Base-by-base conservation (phyloP, 257 asterid species). In the Schizonepeta tenuifolia region DNA sequence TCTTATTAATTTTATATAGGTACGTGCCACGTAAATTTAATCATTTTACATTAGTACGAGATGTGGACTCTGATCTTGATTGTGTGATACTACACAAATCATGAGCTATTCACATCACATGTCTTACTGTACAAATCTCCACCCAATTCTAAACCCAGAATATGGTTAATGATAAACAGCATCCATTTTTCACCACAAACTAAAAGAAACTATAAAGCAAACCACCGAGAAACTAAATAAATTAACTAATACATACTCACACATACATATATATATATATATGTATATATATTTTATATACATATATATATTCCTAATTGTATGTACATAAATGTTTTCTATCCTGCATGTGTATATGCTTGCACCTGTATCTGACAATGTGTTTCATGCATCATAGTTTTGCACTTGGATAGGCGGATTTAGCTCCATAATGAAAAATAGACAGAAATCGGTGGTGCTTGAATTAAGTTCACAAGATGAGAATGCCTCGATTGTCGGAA, bases 371-470 rank as follows among this genome's bases (percentile, higher is more conserved):
- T 12, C 40, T 46, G 14, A 59, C 7, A 5, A 35, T 68, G 21
- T 24, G 10, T 43, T 21, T 56, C 6, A 55, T 22, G 65, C 20
- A 36, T 20, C 17, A 35, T 6, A 55, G 73, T 63, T 44, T 56
- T 70, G 54, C 63, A 35, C 70, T 13, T 17, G 10, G 13, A 57
- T 40, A 9, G 67, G 62, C 44, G 67, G 74, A 71, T 56, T 46
- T n/a, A 65, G 73, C 55, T 70, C 72, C 76, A 63, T 12, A 14
- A 63, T 26, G 61, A 70, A 61, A 47, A 77, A 54, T 12, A 41
- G 49, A 46, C 53, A 66, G 61, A 55, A 71, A 26, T 44, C 8
- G 33, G 31, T 22, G 51, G n/a, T 8, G 35, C 62, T 40, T 60
- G 67, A 65, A 55, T 41, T 56, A 55, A 31, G 68, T 56, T 47